Evolutionary conservation across 2,329 filamentous ascomycete genomes (phyloP), one percentile per base, ranked within the genome.

Genomic region (Aspergillus fumigatiaffinis): DNA sequence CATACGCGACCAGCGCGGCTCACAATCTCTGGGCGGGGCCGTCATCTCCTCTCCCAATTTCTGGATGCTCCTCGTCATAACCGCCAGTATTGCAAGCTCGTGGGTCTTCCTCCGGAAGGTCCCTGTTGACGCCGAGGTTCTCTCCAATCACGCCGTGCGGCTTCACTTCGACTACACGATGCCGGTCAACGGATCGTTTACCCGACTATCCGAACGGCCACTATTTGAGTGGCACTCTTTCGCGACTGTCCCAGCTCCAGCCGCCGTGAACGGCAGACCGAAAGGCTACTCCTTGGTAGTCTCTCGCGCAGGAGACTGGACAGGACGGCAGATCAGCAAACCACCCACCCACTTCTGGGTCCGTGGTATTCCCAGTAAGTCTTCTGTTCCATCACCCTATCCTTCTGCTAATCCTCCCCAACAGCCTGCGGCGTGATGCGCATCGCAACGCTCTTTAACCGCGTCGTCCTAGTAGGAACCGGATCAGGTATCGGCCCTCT

Each of bases 401-500:
- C 23, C 17, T 4, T 14, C 29, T 50, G 29, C 53, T 58, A 51
- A 60, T 21, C 1, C 10, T 28, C 50, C 26, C 35, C 5, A 9
- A 9, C 32, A 63, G 67, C 66, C 1, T 67, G 66, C 17, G 73
- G 73, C 32, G 71, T 73, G 1, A 66, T 75, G 46, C 70, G 71
- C 55, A 70, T 75, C 58, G 66, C 70, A 1, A 66, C 68, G 26
- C 60, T 73, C 5, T 76, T 76, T 60, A 65, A 66, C 21, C 60
- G 65, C 20, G 66, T 74, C 9, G 69, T 76, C 42, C 66, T 77
- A 10, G 68, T 77, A n/a, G 72, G 71, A 2, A 77, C 74, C 1
- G 74, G 74, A 7, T 71, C 67, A 14, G 74, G 74, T 2, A 76
- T 77, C 50, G 74, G 73, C 0, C 74, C 74, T 6, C 72, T 72